Evolutionary conservation across 805 yeast species (phyloP).

Genomic region (Candida koratica): DNA sequence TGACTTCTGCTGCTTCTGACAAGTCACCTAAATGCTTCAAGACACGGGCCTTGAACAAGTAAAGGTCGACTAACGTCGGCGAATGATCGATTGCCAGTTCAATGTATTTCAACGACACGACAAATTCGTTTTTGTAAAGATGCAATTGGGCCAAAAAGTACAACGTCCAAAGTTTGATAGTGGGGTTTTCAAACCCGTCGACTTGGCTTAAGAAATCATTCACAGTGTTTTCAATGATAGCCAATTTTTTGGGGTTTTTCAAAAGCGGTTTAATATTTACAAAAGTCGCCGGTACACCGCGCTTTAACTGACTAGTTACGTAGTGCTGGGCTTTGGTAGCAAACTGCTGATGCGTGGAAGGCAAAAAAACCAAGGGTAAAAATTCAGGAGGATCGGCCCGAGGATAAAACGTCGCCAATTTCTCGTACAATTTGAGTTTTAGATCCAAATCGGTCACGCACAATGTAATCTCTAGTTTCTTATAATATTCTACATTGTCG

Average conservation of each 20-base stretch:
- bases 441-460: slow-evolving; percentile 43
- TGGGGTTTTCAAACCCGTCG: slow-evolving; percentile 34
- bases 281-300: slow-evolving; percentile 90
- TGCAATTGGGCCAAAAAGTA: slow-evolving; percentile 79
- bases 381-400: slow-evolving; percentile 74
- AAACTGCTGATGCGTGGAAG: slow-evolving; percentile 49
- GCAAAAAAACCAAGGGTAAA: slow-evolving; percentile 71
- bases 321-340: slow-evolving; percentile 48
- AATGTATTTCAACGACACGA: slow-evolving; percentile 52
- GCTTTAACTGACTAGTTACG: slow-evolving; percentile 55
- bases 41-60: slow-evolving; percentile 76
- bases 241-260: slow-evolving; percentile 35
- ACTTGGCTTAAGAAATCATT: slow-evolving; percentile 40
- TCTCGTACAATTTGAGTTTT: slow-evolving; percentile 60
- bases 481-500: slow-evolving; percentile 65
- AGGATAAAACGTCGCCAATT: slow-evolving; percentile 69
- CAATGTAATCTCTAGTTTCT: slow-evolving; percentile 60
- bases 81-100: slow-evolving; percentile 65
- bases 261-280: slow-evolving; percentile 81
- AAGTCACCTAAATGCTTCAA: slow-evolving; percentile 66
- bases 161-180: slow-evolving; percentile 60
- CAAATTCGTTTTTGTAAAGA: slow-evolving; percentile 48
- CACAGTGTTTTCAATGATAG: slow-evolving; percentile 53
- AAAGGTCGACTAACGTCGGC: slow-evolving; percentile 81
- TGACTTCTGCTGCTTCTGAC: slow-evolving; percentile 56